These are phyloP conservation scores for Solanum sitiens DNA, from an alignment of 257 asterid species.

Conservation along the genomic window DNA sequence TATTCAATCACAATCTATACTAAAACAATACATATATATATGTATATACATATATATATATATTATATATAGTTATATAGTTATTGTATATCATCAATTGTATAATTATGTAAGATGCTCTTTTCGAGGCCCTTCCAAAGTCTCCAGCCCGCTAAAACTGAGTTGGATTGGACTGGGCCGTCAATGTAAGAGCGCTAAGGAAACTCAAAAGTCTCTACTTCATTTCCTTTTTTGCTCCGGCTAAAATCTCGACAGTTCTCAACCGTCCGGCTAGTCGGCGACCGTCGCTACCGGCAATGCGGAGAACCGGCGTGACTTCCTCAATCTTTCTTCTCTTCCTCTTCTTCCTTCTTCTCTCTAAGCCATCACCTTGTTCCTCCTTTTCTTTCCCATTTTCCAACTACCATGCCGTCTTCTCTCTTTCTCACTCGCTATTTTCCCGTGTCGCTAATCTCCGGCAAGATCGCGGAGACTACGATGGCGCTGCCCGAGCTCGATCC, in stretches of 20 bases:
- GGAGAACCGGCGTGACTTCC: conserved; percentile 3
- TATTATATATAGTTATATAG: too few species aligned
- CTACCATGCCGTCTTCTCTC: conserved; percentile 45
- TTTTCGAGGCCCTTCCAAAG: background rate
- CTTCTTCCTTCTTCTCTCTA: conserved; percentile 18
- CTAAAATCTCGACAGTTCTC: background rate
- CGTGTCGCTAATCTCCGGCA: conserved; percentile 71
- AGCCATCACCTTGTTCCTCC: conserved; percentile 7
- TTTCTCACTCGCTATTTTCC: conserved; percentile 59
- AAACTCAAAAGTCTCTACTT: background rate
- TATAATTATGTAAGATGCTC: too few species aligned
- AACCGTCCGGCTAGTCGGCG: background rate
- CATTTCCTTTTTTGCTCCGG: background rate
- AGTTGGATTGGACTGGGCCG: background rate
- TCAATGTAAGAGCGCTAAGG: background rate
- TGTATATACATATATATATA: too few species aligned
- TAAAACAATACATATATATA: too few species aligned
- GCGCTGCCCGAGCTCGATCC: conserved; percentile 46
- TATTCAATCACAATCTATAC: too few species aligned
- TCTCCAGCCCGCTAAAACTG: background rate
- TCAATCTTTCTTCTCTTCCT: conserved; percentile 16
- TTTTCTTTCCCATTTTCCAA: conserved; percentile 28
- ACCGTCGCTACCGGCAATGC: background rate
- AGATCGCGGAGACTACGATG: conserved; percentile 58
- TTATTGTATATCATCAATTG: too few species aligned